Evolutionary conservation across 352 stramenopile genomes (phyloP).

Genomic region (Pythium biforme): DNA sequence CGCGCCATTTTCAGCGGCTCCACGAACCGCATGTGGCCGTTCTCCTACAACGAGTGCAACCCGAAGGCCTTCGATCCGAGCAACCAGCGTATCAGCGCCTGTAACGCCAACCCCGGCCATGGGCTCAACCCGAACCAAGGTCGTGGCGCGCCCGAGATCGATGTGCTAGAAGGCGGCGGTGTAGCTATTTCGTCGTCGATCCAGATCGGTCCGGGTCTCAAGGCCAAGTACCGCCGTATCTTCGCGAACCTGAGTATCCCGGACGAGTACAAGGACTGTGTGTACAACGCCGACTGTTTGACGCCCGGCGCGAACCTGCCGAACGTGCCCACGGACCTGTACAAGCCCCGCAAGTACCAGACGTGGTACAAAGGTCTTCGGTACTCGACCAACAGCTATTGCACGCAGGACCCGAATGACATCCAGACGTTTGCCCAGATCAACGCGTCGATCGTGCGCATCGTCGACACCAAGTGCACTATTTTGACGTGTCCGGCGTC

Average conservation of each 20-base stretch:
- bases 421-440: constrained; percentile 53
- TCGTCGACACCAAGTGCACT: constrained; percentile 50
- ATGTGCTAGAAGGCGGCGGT: constrained; percentile 90
- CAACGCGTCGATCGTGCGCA: constrained; percentile 36
- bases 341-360: constrained; percentile 35
- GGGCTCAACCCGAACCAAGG: constrained; percentile 88
- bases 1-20: constrained; percentile 93
- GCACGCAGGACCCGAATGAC: constrained; percentile 23
- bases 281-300: constrained; percentile 41
- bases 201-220: constrained; percentile 67
- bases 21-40: constrained; percentile 95
- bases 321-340: constrained; percentile 48
- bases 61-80: constrained; percentile 75
- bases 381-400: constrained; percentile 63
- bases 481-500: constrained; percentile 45
- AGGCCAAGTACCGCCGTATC: constrained; percentile 44
- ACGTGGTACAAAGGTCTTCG: constrained; percentile 60
- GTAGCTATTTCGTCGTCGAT: constrained; percentile 71
- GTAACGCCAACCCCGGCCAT: constrained; percentile 88
- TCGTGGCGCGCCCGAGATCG: constrained; percentile 93
- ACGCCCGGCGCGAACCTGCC: constrained; percentile 55
- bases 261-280: constrained; percentile 32
- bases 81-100: constrained; percentile 86
- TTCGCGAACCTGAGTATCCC: constrained; percentile 34
- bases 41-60: constrained; percentile 92